phyloP scores from a whole-genome alignment of 1,284 basidiomycete genomes.

The Irpex rosettiformis region DNA sequence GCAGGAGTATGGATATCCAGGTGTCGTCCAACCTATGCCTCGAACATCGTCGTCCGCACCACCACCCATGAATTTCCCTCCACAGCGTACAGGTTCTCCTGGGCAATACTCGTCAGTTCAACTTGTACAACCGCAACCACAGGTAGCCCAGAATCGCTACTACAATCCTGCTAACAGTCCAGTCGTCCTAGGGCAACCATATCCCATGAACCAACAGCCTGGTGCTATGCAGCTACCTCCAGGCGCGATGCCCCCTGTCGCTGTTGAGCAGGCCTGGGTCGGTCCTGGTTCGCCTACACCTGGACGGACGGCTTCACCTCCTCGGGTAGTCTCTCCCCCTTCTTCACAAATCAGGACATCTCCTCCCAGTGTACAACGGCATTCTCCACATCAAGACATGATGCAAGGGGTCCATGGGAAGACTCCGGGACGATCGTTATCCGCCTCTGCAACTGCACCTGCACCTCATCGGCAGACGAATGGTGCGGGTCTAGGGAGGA shows the following conservation, averaged over 20 bases:
- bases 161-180: slow-evolving; percentile 29
- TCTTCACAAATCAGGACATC: background rate
- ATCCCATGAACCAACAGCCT: slow-evolving; percentile 14
- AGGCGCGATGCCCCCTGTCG: slow-evolving; percentile 55
- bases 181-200: slow-evolving; percentile 26
- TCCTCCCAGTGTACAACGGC: slow-evolving; percentile 33
- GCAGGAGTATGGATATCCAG: slow-evolving; percentile 57
- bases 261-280: slow-evolving; percentile 31
- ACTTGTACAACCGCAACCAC: slow-evolving; percentile 33
- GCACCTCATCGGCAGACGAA: slow-evolving; percentile 38
- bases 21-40: slow-evolving; percentile 3
- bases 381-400: slow-evolving; percentile 32
- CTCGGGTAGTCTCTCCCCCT: slow-evolving; percentile 30
- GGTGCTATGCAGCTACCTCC: slow-evolving; percentile 43
- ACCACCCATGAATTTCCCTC: slow-evolving; percentile 7
- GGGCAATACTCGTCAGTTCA: slow-evolving; percentile 23
- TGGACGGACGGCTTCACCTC: slow-evolving; percentile 6
- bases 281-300: slow-evolving; percentile 14
- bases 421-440: slow-evolving; percentile 57
- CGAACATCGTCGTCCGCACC: slow-evolving; percentile 24
- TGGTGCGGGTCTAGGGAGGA: slow-evolving; percentile 47
- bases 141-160: slow-evolving; percentile 28
- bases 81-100: slow-evolving; percentile 11
- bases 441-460: slow-evolving; percentile 53
- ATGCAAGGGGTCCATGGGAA: slow-evolving; percentile 29